Base-by-base conservation (phyloP, 305 asterid genomes). In the Rubia peregrina region DNA sequence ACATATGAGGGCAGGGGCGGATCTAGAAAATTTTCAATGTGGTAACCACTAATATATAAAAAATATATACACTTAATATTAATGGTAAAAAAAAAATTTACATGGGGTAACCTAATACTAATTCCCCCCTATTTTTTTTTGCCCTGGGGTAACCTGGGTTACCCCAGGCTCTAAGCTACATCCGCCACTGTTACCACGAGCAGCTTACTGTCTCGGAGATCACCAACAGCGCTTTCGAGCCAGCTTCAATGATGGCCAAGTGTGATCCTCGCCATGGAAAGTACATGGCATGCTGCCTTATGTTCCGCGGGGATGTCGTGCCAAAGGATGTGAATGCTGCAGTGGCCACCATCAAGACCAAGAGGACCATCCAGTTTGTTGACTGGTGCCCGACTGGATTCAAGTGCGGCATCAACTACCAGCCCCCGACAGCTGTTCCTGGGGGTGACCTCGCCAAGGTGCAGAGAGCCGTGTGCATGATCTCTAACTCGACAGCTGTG, bases 221-320 rank as follows among this genome's bases (percentile, higher is more conserved):
- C 46, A 76, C 80, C 64, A 61, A 72, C 71, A 76, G 77, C 61
- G 80, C 80, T 11, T 76, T 76, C 42, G 80, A 76, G 77, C 80
- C 80, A 42, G 68, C 80, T 38, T 76, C 80, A 12, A 76, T 76
- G 80, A 76, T 76, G 80, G 80, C 74, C 7, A 76, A 76, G 76
- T 76, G 80, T 10, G 77, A 76, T 53, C 80, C 80, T 68, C 74
- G 77, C 1, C 80, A 76, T 1, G 80, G 80, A 0, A 76, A 76
- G 55, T 76, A 76, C 74, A 76, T 76, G 80, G 77, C 80, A 14
- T 76, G 80, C 76, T 76, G 80, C 80, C 77, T 76, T 22, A 76
- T 76, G 80, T 76, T 67, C 74, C 76, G 80, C 16, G 77, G 80
- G 55, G 80, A 76, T 43, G 80, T 76, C 13, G 80, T 76, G 42